A percentile compares a stretch with the other conserved stretches of the same genome.
These are phyloP conservation scores for Auricularia auricula-judae DNA, from an alignment of 768 basidiomycete species.

Conservation along the genomic window DNA sequence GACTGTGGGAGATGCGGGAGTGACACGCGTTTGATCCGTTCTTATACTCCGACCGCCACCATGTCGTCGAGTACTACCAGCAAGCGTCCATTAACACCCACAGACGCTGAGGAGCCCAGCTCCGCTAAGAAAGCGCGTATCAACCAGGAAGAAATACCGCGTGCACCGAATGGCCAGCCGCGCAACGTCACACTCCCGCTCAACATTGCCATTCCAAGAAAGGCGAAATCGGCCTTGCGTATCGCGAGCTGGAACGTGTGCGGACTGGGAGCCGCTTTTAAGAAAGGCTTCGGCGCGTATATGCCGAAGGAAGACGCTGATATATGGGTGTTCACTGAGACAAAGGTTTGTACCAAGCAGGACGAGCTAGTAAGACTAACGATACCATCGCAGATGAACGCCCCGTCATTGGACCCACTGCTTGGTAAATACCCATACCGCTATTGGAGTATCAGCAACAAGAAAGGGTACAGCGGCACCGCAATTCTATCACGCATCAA, in stretches of 20 bases:
- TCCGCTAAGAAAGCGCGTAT: too few relatives aligned
- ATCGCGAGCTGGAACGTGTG: constrained; percentile 75
- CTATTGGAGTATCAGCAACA: constrained; percentile 67
- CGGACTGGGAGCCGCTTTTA: constrained; percentile 61
- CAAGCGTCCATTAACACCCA: too few relatives aligned
- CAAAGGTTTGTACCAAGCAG: constrained; percentile 41
- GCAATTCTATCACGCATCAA: constrained; percentile 71
- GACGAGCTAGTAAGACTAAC: neutral
- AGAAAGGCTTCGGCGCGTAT: constrained; percentile 80
- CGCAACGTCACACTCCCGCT: constrained; percentile 66
- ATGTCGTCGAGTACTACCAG: too few relatives aligned
- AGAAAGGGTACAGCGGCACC: constrained; percentile 78
- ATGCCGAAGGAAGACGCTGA: constrained; percentile 82
- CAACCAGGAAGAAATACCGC: neutral
- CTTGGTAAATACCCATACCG: constrained; percentile 52
- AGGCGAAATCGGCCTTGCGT: constrained; percentile 48
- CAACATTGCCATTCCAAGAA: constrained; percentile 7
- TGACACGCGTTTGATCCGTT: too few relatives aligned
- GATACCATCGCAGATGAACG: constrained; percentile 45
- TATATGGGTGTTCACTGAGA: constrained; percentile 74
- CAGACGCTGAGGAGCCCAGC: too few relatives aligned
- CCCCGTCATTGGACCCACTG: constrained; percentile 50
- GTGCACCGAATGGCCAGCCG: constrained; percentile 40
- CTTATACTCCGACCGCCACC: too few relatives aligned
- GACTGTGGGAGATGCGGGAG: too few relatives aligned